phyloP scores from a whole-genome alignment of 164 flowering plant genomes.

The Chloranthus sessilifolius region DNA sequence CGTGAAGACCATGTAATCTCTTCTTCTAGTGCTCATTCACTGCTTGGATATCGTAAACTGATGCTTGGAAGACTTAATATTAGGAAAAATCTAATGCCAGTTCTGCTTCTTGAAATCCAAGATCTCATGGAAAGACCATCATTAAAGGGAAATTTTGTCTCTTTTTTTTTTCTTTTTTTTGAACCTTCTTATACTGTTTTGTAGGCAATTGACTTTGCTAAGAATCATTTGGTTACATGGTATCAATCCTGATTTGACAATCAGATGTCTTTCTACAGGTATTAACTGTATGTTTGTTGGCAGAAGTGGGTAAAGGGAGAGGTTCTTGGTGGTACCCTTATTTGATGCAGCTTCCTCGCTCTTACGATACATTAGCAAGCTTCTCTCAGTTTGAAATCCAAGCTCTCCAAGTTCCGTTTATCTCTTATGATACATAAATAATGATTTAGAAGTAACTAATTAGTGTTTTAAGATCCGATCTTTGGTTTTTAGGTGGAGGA shows the following conservation, averaged over 20 bases:
- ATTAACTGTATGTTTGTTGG: constrained; percentile 54
- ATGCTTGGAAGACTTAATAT: too few species aligned
- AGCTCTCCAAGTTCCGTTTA: constrained; percentile 72
- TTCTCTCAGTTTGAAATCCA: constrained; percentile 59
- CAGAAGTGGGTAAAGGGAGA: constrained; percentile 73
- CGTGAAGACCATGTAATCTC: too few species aligned
- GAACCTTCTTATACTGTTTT: neutral
- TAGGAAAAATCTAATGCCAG: too few species aligned
- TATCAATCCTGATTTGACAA: neutral
- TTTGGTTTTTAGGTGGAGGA: constrained; percentile 57
- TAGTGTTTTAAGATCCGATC: neutral
- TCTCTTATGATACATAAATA: neutral
- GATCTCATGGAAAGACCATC: too few species aligned
- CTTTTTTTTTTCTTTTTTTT: neutral
- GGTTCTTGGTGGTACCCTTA: constrained; percentile 74
- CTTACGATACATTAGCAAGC: constrained; percentile 49
- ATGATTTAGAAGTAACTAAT: neutral
- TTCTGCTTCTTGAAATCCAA: too few species aligned
- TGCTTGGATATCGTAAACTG: too few species aligned
- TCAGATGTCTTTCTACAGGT: constrained; percentile 36
- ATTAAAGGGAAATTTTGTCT: neutral
- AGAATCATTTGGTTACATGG: neutral
- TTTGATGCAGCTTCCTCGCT: constrained; percentile 59
- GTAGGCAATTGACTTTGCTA: neutral
- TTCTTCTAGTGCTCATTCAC: too few species aligned